Evolutionary conservation across 1,284 basidiomycete species (phyloP).

Genomic region (Ceratobasidium papillatum): DNA sequence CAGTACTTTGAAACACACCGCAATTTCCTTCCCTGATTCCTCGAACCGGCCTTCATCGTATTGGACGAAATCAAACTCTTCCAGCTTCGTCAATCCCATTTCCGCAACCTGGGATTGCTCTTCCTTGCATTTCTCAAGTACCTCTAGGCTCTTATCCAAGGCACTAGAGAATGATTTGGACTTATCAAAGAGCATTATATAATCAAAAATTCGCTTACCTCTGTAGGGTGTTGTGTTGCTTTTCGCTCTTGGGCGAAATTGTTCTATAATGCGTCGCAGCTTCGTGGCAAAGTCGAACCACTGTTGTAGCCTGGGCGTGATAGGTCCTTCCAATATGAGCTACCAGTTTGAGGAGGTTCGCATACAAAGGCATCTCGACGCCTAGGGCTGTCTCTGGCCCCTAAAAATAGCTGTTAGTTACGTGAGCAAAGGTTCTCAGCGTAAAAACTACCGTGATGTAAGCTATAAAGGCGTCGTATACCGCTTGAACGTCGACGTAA

Average conservation of each 20-base stretch:
- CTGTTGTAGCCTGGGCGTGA: no score
- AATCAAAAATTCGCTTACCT: not conserved
- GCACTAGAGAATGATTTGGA: not conserved
- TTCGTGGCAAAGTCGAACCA: no score
- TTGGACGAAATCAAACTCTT: not conserved
- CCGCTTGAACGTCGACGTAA: no score
- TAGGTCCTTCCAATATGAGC: not conserved
- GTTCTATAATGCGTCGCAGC: no score
- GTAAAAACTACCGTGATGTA: no score
- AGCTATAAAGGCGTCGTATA: no score
- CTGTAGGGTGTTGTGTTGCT: not conserved
- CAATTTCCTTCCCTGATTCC: not conserved
- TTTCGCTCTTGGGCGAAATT: not conserved
- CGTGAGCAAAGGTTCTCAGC: no score
- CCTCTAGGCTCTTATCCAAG: not conserved
- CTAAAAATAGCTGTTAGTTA: no score
- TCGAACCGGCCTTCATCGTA: not conserved
- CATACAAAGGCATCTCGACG: no score
- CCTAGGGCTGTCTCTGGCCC: no score
- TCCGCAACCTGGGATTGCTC: not conserved
- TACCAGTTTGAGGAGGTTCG: no score
- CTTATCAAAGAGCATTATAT: no score
- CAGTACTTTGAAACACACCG: not conserved
- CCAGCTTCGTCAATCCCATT: not conserved
- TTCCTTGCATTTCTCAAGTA: not conserved